Evolutionary conservation across 2,329 filamentous ascomycete genomes (phyloP), one percentile per base, ranked within the genome.

Genomic region (Fusarium sp.): DNA sequence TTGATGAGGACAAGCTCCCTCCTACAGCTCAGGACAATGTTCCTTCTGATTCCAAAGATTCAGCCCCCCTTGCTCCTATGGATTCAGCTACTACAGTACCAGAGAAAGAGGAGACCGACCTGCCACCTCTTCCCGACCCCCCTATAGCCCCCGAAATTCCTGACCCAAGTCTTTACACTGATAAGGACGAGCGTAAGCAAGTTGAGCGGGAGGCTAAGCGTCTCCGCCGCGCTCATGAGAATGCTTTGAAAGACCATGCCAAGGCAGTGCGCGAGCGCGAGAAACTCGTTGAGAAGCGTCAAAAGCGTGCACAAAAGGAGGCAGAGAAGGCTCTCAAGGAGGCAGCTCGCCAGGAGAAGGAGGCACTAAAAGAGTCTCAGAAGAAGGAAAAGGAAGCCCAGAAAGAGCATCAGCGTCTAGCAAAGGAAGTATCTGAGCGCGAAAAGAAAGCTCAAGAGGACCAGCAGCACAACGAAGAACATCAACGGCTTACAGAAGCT

Each of bases 181-280:
- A 93, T 78, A 91, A 91, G 73, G 86, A 88, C 8, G 82, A 87
- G 28, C 87, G 88, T 10, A 93, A 92, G 72, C 84, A 89, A 40
- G 91, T 90, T 2, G 89, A 93, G 72, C 92, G 90, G 59, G 90
- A 93, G 72, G 84, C 89, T 57, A 87, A 88, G 52, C 85, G 86
- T 14, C 82, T 84, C 2, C 82, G 88, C 33, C 92, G 92, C 74
- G 83, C 84, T 10, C 91, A 93, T 75, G 86, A 91, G 28, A 85
- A 88, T 73, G 87, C 89, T 13, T 78, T 92, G 63, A 93, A 92
- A 77, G 86, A 90, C 62, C 88, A 88, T 36, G 86, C 90, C 39
- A 91, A 87, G 71, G 85, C 87, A 11, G 82, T 93, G 49, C 86
- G 86, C 48, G 88, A 91, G 59, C 86, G 89, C 8, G 82, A 87